These are phyloP conservation scores for Zoysia japonica DNA, from an alignment of 176 grass and related monocot species.

Conservation along the genomic window DNA sequence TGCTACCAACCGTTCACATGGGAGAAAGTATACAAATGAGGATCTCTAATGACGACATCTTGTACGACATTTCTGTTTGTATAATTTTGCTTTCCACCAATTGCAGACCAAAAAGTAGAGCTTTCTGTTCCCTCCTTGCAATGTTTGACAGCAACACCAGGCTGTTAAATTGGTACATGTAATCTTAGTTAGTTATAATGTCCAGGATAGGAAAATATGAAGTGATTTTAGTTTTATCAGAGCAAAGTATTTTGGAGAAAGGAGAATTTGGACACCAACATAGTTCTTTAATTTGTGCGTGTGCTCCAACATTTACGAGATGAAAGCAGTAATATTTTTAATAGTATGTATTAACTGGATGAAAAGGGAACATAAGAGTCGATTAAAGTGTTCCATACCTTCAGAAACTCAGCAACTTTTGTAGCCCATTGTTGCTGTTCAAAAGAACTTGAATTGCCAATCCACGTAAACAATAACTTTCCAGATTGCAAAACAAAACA, in stretches of 20 bases:
- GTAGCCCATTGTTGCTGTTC: constrained; percentile 87
- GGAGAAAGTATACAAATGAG: constrained; percentile 79
- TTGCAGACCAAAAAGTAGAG: constrained; percentile 79
- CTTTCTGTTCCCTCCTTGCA: constrained; percentile 88
- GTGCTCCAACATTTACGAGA: constrained; percentile 1
- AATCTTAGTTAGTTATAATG: constrained; percentile 10
- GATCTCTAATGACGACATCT: constrained; percentile 67
- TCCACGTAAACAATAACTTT: constrained; percentile 71
- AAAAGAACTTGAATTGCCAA: constrained; percentile 68
- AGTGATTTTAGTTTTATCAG: constrained; percentile 6
- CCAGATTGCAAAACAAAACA: constrained; percentile 93
- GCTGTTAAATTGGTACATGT: constrained; percentile 51
- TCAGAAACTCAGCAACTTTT: constrained; percentile 85
- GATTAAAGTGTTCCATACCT: constrained; percentile 54
- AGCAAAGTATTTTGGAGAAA: neutral
- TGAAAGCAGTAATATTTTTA: neutral
- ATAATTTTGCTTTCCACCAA: constrained; percentile 83
- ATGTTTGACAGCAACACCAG: constrained; percentile 71
- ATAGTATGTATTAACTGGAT: constrained; percentile 1
- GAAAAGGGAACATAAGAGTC: constrained; percentile 20
- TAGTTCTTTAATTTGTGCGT: neutral
- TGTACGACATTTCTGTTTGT: constrained; percentile 55
- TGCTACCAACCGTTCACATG: constrained; percentile 62
- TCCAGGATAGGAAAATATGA: constrained; percentile 14
- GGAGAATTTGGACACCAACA: constrained; percentile 3